These are phyloP conservation scores for Ajuga chamaepitys DNA, from an alignment of 257 asterid genomes.

Conservation along the genomic window DNA sequence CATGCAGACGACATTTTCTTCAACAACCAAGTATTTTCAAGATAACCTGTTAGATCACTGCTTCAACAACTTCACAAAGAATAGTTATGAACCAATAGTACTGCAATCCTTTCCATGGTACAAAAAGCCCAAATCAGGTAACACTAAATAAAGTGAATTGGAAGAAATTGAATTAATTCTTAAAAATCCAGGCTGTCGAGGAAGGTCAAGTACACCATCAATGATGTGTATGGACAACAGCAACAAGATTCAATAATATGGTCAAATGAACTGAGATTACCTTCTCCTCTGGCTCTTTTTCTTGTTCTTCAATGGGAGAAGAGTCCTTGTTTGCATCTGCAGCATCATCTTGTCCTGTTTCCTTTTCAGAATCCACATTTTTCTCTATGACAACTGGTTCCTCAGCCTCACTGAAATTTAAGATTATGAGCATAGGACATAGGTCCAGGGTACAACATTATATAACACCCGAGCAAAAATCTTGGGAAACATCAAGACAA, in stretches of 20 bases:
- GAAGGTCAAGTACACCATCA: background rate
- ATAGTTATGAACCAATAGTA: background rate
- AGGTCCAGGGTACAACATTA: background rate
- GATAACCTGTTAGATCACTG: too few relatives aligned
- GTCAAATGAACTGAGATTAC: slow-evolving; percentile 16
- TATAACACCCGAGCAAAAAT: background rate
- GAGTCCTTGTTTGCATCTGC: slow-evolving; percentile 41
- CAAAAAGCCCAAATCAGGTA: background rate
- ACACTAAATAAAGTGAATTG: background rate
- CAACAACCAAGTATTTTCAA: too few relatives aligned
- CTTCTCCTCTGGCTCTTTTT: slow-evolving; percentile 61
- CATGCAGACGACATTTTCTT: background rate
- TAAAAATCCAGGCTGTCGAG: background rate
- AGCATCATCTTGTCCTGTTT: slow-evolving; percentile 36
- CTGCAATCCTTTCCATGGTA: background rate
- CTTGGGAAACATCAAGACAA: background rate
- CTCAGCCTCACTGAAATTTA: slow-evolving; percentile 35
- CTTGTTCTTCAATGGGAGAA: slow-evolving; percentile 35
- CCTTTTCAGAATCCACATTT: slow-evolving; percentile 45
- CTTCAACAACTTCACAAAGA: too few relatives aligned
- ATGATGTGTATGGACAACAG: background rate
- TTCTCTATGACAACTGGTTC: slow-evolving; percentile 40
- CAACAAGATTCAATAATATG: background rate
- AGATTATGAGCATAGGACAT: background rate
- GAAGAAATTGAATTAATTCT: background rate